A percentile compares a stretch with the other conserved stretches of the same genome.
Evolutionary conservation across 495 filamentous ascomycete genomes (phyloP).

Genomic region (Pyrenopolyporus hunteri): DNA sequence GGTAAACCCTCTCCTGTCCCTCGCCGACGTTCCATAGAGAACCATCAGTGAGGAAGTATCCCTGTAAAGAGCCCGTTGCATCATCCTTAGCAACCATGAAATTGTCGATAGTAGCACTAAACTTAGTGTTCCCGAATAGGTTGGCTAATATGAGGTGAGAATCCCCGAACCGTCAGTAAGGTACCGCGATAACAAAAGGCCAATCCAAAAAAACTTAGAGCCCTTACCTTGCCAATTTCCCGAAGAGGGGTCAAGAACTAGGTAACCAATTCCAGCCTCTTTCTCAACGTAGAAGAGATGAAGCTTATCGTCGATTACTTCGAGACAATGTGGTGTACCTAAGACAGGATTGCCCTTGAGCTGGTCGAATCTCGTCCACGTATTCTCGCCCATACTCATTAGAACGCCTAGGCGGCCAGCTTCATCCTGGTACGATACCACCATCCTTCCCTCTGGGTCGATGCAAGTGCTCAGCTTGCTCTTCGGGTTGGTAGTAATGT

Average conservation of each 20-base stretch:
- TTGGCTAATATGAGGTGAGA: slow-evolving; percentile 4
- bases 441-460: slow-evolving; percentile 17
- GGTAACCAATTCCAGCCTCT: slow-evolving; percentile 61
- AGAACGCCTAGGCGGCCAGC: slow-evolving; percentile 12
- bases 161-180: neutral
- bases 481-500: slow-evolving; percentile 11
- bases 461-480: slow-evolving; percentile 21
- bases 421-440: slow-evolving; percentile 28
- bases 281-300: slow-evolving; percentile 26
- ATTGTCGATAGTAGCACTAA: slow-evolving; percentile 16
- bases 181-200: neutral
- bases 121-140: slow-evolving; percentile 11
- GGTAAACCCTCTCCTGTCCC: slow-evolving; percentile 6
- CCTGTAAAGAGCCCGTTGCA: slow-evolving; percentile 15
- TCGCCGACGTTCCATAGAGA: slow-evolving; percentile 20
- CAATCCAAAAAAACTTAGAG: neutral
- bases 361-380: slow-evolving; percentile 20
- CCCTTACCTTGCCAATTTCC: slow-evolving; percentile 61
- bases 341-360: slow-evolving; percentile 11
- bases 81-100: slow-evolving; percentile 16
- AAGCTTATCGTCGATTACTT: slow-evolving; percentile 21
- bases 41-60: slow-evolving; percentile 17
- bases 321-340: slow-evolving; percentile 28
- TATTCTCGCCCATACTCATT: slow-evolving; percentile 3
- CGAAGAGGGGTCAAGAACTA: slow-evolving; percentile 57